Conservation (phyloP, 116 monocot species). For the Dioscorea cayenensis region DNA sequence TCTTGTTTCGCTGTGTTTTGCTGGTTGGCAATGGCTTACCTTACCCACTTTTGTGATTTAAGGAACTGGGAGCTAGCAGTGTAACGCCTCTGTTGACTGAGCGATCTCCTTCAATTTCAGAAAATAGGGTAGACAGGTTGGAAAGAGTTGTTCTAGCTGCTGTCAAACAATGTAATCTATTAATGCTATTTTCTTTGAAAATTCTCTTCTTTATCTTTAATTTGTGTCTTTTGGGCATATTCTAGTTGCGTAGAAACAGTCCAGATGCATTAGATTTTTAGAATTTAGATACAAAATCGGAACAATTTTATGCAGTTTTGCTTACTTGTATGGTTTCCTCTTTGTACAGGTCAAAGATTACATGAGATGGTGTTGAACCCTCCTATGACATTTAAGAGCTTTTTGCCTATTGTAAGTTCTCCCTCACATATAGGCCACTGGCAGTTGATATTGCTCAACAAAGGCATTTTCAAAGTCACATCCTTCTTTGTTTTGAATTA, state of each 20-base stretch:
- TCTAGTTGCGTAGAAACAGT: no score
- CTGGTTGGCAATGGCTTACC: not conserved
- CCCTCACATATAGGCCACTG: not conserved
- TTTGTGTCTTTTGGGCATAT: not conserved
- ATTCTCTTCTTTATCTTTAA: not conserved
- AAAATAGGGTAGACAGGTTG: conserved; percentile 79
- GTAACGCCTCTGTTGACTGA: conserved; percentile 77
- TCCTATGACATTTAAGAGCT: conserved; percentile 46
- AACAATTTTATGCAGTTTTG: no score
- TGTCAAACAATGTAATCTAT: conserved; percentile 74
- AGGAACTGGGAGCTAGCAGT: conserved; percentile 95
- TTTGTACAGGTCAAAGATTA: conserved; percentile 69
- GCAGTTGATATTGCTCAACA: no score
- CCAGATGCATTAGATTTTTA: no score
- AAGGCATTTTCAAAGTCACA: no score
- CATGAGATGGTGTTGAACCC: conserved; percentile 75
- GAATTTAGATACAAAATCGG: no score
- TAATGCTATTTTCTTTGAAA: not conserved
- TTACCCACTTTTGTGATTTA: conserved; percentile 4
- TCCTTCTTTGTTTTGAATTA: no score
- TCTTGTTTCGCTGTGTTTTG: not conserved
- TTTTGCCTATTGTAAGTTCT: conserved; percentile 65
- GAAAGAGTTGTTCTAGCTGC: conserved; percentile 83
- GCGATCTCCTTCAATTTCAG: conserved; percentile 59
- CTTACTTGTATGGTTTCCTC: not conserved